These are phyloP conservation scores for Umbelopsis sp. DNA, from an alignment of 371 early-diverging fungal species.

Conservation along the genomic window DNA sequence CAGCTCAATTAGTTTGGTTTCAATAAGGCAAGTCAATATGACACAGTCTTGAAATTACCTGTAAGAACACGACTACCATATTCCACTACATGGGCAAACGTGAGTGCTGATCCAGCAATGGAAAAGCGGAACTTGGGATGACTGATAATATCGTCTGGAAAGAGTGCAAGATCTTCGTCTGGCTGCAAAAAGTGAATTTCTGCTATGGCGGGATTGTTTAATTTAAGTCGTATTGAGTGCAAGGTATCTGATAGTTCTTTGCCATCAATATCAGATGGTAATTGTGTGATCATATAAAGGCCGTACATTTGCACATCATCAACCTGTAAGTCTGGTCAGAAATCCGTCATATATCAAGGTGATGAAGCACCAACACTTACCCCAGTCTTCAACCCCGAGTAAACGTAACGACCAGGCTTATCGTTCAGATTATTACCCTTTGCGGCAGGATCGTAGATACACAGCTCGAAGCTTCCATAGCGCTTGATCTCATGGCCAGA, in stretches of 20 bases:
- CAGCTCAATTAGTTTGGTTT: background rate
- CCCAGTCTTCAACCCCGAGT: background rate
- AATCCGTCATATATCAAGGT: background rate
- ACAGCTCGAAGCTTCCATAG: conserved; percentile 12
- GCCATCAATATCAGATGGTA: background rate
- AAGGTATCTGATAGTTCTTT: background rate
- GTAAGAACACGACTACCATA: conserved; percentile 15
- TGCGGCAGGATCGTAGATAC: conserved; percentile 17
- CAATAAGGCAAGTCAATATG: background rate
- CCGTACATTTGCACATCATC: conserved; percentile 5
- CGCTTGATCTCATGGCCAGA: conserved; percentile 16
- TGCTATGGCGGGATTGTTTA: conserved; percentile 17
- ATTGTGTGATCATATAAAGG: conserved; percentile 13
- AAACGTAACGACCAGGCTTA: conserved; percentile 2
- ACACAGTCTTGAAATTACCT: background rate
- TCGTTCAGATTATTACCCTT: background rate
- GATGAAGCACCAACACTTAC: background rate
- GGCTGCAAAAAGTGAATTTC: conserved; percentile 19
- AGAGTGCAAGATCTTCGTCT: conserved; percentile 17
- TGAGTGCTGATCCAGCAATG: conserved; percentile 4
- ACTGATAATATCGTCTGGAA: conserved; percentile 18
- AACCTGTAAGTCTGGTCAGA: background rate
- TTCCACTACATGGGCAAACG: conserved; percentile 13
- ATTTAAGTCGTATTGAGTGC: conserved; percentile 2
- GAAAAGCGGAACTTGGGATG: conserved; percentile 19